Evolutionary conservation across 345 rosid species (phyloP).

Genomic region (Gossypium longicalyx): DNA sequence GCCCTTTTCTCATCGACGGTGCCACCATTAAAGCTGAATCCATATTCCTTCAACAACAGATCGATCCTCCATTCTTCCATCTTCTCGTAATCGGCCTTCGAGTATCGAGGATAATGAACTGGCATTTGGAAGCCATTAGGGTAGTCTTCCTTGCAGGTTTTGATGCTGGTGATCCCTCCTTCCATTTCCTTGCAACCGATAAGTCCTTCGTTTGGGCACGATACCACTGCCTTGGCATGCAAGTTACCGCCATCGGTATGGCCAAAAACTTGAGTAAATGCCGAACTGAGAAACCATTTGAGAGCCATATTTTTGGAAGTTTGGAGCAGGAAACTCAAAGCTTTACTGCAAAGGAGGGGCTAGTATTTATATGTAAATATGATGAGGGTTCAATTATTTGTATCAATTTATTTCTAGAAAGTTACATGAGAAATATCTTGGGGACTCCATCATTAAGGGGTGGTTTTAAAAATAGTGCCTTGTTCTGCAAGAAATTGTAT

Average conservation of each 20-base stretch:
- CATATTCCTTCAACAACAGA: conserved; percentile 51
- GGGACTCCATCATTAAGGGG: background rate
- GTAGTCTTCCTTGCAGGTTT: background rate
- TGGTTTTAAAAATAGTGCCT: background rate
- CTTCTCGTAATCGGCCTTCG: conserved; percentile 50
- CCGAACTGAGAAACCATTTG: conserved; percentile 49
- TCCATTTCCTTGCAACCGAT: background rate
- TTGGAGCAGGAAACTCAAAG: conserved; percentile 10
- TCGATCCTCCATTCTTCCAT: conserved; percentile 77
- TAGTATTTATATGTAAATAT: background rate
- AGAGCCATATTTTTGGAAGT: conserved; percentile 24
- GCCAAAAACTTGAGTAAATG: conserved; percentile 31
- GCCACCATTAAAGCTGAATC: conserved; percentile 34
- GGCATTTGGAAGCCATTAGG: conserved; percentile 53
- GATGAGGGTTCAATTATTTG: background rate
- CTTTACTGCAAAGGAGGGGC: background rate
- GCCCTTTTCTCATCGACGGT: conserved; percentile 48
- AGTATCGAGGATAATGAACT: conserved; percentile 63
- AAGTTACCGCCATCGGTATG: conserved; percentile 17
- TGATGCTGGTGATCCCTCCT: background rate
- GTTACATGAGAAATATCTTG: conserved; percentile 6
- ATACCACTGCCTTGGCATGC: conserved; percentile 15
- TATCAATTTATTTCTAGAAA: background rate
- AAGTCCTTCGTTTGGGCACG: conserved; percentile 17
- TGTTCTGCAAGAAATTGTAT: background rate